Conservation (phyloP, 169 alveolate species). For the Plasmodium blacklocki region DNA sequence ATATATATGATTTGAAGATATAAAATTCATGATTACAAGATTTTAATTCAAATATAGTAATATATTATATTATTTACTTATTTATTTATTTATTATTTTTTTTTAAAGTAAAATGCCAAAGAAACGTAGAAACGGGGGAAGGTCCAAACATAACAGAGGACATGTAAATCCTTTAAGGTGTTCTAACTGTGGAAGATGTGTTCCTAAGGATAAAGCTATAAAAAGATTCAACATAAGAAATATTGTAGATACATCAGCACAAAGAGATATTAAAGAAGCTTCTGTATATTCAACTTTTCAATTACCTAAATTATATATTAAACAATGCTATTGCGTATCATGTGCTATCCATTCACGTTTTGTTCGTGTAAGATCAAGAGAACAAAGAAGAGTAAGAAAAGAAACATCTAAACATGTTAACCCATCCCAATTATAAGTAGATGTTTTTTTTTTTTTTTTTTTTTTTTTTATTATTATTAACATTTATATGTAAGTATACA, state of each 20-base stretch:
- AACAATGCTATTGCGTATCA: conserved; percentile 99
- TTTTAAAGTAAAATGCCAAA: conserved; percentile 93
- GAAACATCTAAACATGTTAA: conserved; percentile 74
- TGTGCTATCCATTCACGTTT: conserved; percentile 99
- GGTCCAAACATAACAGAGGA: conserved; percentile 99
- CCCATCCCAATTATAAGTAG: conserved; percentile 57
- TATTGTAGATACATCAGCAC: conserved; percentile 99
- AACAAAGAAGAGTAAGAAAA: conserved; percentile 91
- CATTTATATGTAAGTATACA: background rate
- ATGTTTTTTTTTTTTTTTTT: conserved; percentile 5
- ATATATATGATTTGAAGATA: background rate
- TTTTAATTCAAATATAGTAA: no score
- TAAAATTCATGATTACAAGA: background rate
- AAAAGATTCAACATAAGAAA: conserved; percentile 98
- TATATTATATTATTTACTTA: background rate
- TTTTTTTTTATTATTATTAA: background rate
- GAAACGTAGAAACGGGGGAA: conserved; percentile 99
- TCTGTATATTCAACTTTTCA: conserved; percentile 93
- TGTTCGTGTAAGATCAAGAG: conserved; percentile 95
- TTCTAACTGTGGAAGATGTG: conserved; percentile 99
- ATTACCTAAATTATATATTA: conserved; percentile 98
- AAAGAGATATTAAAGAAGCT: conserved; percentile 98
- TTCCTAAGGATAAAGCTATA: conserved; percentile 99
- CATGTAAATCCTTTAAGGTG: conserved; percentile 97
- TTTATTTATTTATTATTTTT: background rate